Evolutionary conservation across 1,284 basidiomycete species (phyloP).

Genomic region (Ceratobasidium sp.): DNA sequence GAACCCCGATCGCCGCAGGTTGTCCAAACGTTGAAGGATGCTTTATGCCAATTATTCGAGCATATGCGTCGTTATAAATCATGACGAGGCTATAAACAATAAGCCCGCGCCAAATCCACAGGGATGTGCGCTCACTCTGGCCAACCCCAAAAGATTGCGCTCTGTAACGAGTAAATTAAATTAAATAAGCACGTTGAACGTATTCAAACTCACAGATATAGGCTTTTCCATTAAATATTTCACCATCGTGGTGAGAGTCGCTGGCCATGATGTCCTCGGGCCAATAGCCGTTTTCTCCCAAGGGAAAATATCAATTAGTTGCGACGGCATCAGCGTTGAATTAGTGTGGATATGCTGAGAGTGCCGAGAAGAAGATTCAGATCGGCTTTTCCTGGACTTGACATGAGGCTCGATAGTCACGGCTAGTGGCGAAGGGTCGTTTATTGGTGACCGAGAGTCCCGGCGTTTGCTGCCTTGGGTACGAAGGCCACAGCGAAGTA

Average conservation of each 20-base stretch:
- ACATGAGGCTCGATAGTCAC: not conserved
- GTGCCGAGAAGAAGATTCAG: not conserved
- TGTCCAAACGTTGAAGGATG: slow-evolving; percentile 45
- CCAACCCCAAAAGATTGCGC: slow-evolving; percentile 44
- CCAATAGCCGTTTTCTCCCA: slow-evolving; percentile 44
- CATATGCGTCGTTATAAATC: slow-evolving; percentile 49
- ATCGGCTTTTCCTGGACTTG: slow-evolving; percentile 12
- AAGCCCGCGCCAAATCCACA: not conserved
- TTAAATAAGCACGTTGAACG: not conserved
- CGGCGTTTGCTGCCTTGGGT: not conserved
- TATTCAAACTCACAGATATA: slow-evolving; percentile 35
- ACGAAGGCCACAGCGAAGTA: slow-evolving; percentile 8
- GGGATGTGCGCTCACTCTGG: slow-evolving; percentile 23
- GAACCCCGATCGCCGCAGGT: slow-evolving; percentile 19
- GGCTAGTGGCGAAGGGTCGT: not conserved
- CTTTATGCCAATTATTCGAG: slow-evolving; percentile 44
- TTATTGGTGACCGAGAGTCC: not conserved
- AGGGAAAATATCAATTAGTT: slow-evolving; percentile 30
- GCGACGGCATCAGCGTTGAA: slow-evolving; percentile 8
- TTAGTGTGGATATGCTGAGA: not conserved
- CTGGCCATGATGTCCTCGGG: slow-evolving; percentile 37
- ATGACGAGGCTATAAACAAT: slow-evolving; percentile 22
- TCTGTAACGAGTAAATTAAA: not conserved
- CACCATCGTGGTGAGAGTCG: slow-evolving; percentile 37
- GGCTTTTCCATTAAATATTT: slow-evolving; percentile 42